Evolutionary conservation across 352 stramenopile species (phyloP).

Genomic region (Phytophthora sojae): DNA sequence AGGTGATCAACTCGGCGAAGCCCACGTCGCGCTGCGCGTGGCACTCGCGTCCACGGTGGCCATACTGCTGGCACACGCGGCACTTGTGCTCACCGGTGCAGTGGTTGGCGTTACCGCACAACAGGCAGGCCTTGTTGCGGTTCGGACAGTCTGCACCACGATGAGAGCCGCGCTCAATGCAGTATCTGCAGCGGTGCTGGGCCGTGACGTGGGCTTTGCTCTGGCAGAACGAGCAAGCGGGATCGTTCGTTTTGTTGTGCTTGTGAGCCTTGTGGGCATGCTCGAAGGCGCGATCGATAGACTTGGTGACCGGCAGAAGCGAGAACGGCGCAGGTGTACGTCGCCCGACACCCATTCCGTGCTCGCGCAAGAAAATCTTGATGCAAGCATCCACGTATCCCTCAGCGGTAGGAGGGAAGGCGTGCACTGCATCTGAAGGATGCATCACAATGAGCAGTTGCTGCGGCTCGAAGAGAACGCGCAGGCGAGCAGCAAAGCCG

Average conservation of each 20-base stretch:
- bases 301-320: slow-evolving; percentile 76
- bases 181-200: slow-evolving; percentile 86
- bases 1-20: slow-evolving; percentile 80
- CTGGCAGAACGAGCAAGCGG: slow-evolving; percentile 66
- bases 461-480: slow-evolving; percentile 79
- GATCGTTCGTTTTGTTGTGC: slow-evolving; percentile 32
- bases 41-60: slow-evolving; percentile 84
- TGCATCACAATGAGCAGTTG: slow-evolving; percentile 89
- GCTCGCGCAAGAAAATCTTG: slow-evolving; percentile 87
- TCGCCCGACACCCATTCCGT: slow-evolving; percentile 70
- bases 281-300: slow-evolving; percentile 82
- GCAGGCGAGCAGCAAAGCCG: slow-evolving; percentile 77
- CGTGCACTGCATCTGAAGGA: slow-evolving; percentile 81
- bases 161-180: slow-evolving; percentile 81
- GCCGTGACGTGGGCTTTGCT: slow-evolving; percentile 70
- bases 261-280: slow-evolving; percentile 59
- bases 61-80: slow-evolving; percentile 84
- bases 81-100: slow-evolving; percentile 85
- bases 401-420: slow-evolving; percentile 83
- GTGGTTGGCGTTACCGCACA: slow-evolving; percentile 80
- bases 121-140: slow-evolving; percentile 66
- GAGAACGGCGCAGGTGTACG: slow-evolving; percentile 78
- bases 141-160: slow-evolving; percentile 78
- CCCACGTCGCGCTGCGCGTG: slow-evolving; percentile 84
- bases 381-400: slow-evolving; percentile 81